Base-by-base conservation (phyloP, 2,329 filamentous ascomycete species). In the Arthrobotrys iridis region DNA sequence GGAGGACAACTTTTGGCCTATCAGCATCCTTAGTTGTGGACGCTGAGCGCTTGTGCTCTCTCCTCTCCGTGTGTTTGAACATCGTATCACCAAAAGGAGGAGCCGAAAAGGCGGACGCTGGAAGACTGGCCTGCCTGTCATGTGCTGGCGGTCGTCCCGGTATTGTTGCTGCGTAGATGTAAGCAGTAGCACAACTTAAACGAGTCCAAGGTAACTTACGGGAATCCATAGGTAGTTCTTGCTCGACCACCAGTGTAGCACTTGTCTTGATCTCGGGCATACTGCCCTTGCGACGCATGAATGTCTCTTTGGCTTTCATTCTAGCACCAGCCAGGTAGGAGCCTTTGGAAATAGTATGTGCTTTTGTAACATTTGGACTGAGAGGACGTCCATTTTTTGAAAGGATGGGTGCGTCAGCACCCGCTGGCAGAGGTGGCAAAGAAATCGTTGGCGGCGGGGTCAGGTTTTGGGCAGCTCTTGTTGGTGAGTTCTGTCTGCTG, bases 191-290 rank as follows among this genome's bases (percentile, higher is more conserved):
- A 8, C 59, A 58, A 63, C 74, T 57, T 77, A 75, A 28, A 43
- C 24, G n/a, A 33, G 24, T 15, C 52, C 55, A 26, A 45, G n/a
- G n/a, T 26, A 59, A 84, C 89, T 83, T 84, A 91, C 89, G 89
- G 79, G 89, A 91, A 82, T 91, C 89, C 88, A 91, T 90, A 59
- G 87, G 81, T 55, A 86, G 82, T 79, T 90, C 89, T 77, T 90
- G 88, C 11, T 90, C 90, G 89, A 55, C 45, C 0, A 33, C 35
- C 10, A 74, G 28, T 28, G 45, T 52, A 33, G 57, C 35, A 33
- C 58, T 70, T 35, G 87, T 88, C 1, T 87, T 88, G 55, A 90
- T 81, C 76, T 91, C 89, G 7, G 88, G 86, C 11, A 89, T 86
- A 81, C 87, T 90, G 78, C 87, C 83, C 80, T 91, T 91, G 77